phyloP scores from a whole-genome alignment of 257 asterid genomes.

The Petunia axillaris region DNA sequence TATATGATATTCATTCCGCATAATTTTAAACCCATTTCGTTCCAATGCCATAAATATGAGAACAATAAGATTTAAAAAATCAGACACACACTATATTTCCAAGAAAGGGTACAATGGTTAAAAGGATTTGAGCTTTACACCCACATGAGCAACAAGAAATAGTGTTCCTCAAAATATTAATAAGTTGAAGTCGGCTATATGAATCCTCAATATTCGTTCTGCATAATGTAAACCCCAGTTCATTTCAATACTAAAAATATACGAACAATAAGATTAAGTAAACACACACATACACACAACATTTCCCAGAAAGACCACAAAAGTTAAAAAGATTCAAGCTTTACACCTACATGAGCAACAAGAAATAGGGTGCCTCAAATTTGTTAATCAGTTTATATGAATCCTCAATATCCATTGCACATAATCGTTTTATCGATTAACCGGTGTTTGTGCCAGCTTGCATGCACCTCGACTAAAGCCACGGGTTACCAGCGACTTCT shows the following conservation, averaged over 20 bases:
- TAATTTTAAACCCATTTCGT: background rate
- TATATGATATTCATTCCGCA: background rate
- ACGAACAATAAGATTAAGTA: constrained; percentile 1
- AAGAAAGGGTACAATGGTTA: background rate
- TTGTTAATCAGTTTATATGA: constrained; percentile 11
- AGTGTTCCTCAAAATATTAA: background rate
- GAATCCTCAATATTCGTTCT: background rate
- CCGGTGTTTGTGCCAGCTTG: too few relatives aligned
- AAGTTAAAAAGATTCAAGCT: background rate
- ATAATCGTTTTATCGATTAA: too few relatives aligned
- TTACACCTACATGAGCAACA: background rate
- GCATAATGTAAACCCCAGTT: background rate
- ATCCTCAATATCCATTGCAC: background rate
- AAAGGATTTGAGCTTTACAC: background rate
- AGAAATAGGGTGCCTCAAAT: background rate
- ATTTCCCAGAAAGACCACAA: too few relatives aligned
- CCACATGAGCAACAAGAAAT: background rate
- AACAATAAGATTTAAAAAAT: too few relatives aligned
- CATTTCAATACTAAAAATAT: background rate
- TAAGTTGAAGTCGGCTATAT: constrained; percentile 7
- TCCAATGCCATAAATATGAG: background rate
- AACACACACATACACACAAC: background rate
- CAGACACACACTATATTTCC: too few relatives aligned
- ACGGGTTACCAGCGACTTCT: too few relatives aligned
- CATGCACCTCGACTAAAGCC: too few relatives aligned